Evolutionary conservation across 768 basidiomycete species (phyloP).

Genomic region (Tricholoma terreum): DNA sequence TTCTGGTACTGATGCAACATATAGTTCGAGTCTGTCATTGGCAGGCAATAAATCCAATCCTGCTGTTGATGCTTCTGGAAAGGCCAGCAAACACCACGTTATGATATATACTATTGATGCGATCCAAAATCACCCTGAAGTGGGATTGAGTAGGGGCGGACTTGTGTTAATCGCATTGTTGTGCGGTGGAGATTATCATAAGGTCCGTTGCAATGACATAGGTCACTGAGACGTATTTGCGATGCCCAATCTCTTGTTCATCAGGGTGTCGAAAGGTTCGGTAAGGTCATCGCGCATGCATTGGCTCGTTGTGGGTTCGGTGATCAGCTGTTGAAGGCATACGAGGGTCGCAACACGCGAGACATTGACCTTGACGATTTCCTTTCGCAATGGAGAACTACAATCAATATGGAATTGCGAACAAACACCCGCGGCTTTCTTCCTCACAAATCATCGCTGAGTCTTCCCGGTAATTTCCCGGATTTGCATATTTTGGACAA

Average conservation of each 20-base stretch:
- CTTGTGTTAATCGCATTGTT: conserved; percentile 66
- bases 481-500: conserved; percentile 51
- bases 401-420: conserved; percentile 44
- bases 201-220: conserved; percentile 6
- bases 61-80: conserved; percentile 1
- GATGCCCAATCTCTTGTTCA: neutral
- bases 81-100: conserved; percentile 39
- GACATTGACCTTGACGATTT: conserved; percentile 42
- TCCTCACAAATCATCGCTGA: conserved; percentile 41
- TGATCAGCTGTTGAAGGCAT: conserved; percentile 47
- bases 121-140: conserved; percentile 29
- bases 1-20: neutral
- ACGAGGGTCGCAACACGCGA: conserved; percentile 29
- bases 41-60: conserved; percentile 16
- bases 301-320: conserved; percentile 66
- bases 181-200: conserved; percentile 69
- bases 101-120: conserved; percentile 10
- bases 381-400: conserved; percentile 47
- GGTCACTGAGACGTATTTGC: conserved; percentile 28
- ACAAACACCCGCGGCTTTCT: conserved; percentile 48
- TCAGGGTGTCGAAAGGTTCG: conserved; percentile 43
- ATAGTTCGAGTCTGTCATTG: conserved; percentile 50
- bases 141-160: conserved; percentile 60
- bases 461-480: conserved; percentile 54
- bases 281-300: conserved; percentile 51